Evolutionary conservation across 2,329 filamentous ascomycete genomes (phyloP).

Genomic region (Fusarium tanahbumbuense): DNA sequence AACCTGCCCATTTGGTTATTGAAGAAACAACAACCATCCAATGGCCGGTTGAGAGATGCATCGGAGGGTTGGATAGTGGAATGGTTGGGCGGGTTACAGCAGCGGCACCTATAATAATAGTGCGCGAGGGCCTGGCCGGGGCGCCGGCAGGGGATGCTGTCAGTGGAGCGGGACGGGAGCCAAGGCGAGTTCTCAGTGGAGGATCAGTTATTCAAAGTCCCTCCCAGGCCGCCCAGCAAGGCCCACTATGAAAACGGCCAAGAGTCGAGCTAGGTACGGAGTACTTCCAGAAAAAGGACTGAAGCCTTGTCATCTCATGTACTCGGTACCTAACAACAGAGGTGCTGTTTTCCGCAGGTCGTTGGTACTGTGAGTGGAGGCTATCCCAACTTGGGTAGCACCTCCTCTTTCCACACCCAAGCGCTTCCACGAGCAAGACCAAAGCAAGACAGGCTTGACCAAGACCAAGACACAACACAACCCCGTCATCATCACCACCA

Average conservation of each 20-base stretch:
- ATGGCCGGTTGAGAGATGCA: constrained; percentile 10
- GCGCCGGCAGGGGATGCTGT: constrained; percentile 31
- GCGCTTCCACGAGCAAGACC: constrained; percentile 35
- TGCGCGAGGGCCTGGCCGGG: constrained; percentile 20
- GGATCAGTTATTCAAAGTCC: constrained; percentile 29
- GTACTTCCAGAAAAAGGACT: constrained; percentile 14
- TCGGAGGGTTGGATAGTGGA: constrained; percentile 15
- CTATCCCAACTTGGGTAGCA: constrained; percentile 38
- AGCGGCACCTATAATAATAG: constrained; percentile 29
- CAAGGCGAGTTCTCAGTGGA: constrained; percentile 36
- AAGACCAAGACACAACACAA: constrained; percentile 35
- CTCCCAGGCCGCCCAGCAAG: constrained; percentile 24
- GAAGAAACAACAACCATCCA: constrained; percentile 9
- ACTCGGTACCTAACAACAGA: constrained; percentile 18
- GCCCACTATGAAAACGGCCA: constrained; percentile 30
- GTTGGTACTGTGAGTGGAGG: constrained; percentile 23
- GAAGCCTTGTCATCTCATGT: background rate
- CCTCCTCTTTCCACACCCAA: constrained; percentile 39
- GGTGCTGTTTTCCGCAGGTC: constrained; percentile 19
- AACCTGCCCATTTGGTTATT: constrained; percentile 11
- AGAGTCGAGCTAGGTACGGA: constrained; percentile 25
- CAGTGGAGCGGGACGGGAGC: constrained; percentile 39
- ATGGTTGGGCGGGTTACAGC: constrained; percentile 33
- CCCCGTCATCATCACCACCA: constrained; percentile 38
- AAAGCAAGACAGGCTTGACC: constrained; percentile 18